Base-by-base conservation (phyloP, 2,329 filamentous ascomycete genomes). In the Macrophomina tecta region DNA sequence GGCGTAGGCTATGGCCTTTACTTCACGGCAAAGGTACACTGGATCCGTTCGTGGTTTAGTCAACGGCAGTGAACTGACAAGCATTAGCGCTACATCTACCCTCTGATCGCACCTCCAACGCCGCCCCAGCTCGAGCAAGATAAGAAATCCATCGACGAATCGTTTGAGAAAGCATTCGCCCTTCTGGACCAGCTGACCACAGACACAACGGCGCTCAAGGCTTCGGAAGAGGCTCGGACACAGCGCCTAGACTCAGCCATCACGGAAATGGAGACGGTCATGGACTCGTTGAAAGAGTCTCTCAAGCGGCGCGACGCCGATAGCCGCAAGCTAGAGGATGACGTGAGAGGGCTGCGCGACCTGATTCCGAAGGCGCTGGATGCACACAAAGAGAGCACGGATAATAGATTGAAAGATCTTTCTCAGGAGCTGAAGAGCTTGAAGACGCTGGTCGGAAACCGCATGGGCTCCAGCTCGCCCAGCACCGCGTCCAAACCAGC, bases 121-220 rank as follows among this genome's bases (percentile, higher is more conserved):
- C 92, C 93, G 9, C 93, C 96, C 66, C 93, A 97, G 75, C 84
- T 99, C 9, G 93, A 97, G 75, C 91, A 96, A 77, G 95, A 99
- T 78, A 99, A 99, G 80, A 89, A 92, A 69, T 88, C 89, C 46
- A 94, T 99, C 67, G 94, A 98, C 77, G 93, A 94, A 70, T 91
- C 94, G 68, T 99, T 99, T 79, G 91, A 95, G 72, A 92, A 91
- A 73, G 93, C 94, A 2, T 99, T 99, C 77, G 85, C 90, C 18
- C 86, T 98, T 14, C 89, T 99, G 11, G 95, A 99, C 68, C 95
- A 98, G 76, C 86, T 99, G 1, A 88, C 92, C 45, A 91, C 92
- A 72, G 96, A 99, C 77, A 99, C 95, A 0, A 89, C 93, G 64
- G 87, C 89, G 8, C 86, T 99, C 68, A 99, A 99, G 81, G 85